Conservation (phyloP, 1,284 basidiomycete species). For the Apiotrichum akiyoshidainum region DNA sequence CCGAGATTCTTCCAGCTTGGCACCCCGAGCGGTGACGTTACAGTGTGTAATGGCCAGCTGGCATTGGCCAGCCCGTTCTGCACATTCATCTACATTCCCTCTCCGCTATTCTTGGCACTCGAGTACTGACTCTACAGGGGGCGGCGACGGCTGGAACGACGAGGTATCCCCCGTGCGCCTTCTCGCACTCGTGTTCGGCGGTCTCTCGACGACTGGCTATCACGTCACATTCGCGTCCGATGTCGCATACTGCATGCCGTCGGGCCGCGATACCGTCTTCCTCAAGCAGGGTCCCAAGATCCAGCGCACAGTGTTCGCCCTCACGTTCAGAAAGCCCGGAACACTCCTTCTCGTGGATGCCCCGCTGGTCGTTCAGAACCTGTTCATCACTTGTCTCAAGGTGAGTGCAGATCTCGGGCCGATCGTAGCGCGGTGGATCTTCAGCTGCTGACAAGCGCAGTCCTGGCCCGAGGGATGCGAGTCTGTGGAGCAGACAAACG, state of each 20-base stretch:
- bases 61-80: not conserved
- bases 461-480: not conserved
- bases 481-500: not conserved
- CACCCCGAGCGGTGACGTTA: too few species aligned
- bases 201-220: slow-evolving; percentile 30
- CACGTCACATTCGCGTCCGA: slow-evolving; percentile 12
- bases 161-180: slow-evolving; percentile 32
- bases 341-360: slow-evolving; percentile 39
- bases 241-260: not conserved
- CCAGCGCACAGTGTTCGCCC: slow-evolving; percentile 33
- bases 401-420: not conserved
- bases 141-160: slow-evolving; percentile 28
- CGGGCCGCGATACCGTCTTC: slow-evolving; percentile 33
- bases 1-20: not conserved
- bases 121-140: slow-evolving; percentile 23
- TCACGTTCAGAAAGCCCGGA: slow-evolving; percentile 30
- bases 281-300: slow-evolving; percentile 27
- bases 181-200: slow-evolving; percentile 23
- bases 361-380: slow-evolving; percentile 27
- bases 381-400: slow-evolving; percentile 20
- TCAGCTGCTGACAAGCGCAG: not conserved
- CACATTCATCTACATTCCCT: not conserved
- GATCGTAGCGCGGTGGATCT: too few species aligned
- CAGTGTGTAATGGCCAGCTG: too few species aligned
- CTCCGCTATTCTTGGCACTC: not conserved